These are phyloP conservation scores for Citrus reticulata DNA, from an alignment of 345 rosid species.

Conservation along the genomic window DNA sequence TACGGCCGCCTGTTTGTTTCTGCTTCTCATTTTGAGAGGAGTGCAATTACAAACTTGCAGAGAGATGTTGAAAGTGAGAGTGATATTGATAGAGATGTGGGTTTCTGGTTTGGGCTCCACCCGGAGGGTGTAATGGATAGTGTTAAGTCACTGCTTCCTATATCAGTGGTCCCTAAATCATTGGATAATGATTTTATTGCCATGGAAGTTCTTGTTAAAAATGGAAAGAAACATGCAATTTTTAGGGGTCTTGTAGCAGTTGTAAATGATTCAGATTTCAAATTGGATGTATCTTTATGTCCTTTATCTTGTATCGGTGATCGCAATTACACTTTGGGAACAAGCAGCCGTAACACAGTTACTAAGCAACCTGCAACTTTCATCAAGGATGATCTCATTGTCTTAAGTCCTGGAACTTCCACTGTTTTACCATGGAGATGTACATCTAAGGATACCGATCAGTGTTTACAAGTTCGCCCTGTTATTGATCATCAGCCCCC, in stretches of 20 bases:
- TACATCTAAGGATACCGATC: slow-evolving; percentile 59
- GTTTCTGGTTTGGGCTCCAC: slow-evolving; percentile 80
- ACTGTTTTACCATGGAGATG: slow-evolving; percentile 82
- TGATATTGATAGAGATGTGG: slow-evolving; percentile 55
- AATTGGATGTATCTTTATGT: slow-evolving; percentile 61
- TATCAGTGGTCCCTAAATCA: slow-evolving; percentile 73
- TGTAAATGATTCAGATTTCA: slow-evolving; percentile 80
- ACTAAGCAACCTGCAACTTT: slow-evolving; percentile 21
- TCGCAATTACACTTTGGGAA: slow-evolving; percentile 31
- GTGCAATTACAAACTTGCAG: slow-evolving; percentile 43
- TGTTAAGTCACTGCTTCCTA: slow-evolving; percentile 78
- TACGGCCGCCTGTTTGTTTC: slow-evolving; percentile 66
- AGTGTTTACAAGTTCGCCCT: slow-evolving; percentile 76
- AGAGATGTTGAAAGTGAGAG: slow-evolving; percentile 44
- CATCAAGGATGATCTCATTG: slow-evolving; percentile 22
- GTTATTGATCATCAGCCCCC: slow-evolving; percentile 41
- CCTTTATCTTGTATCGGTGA: slow-evolving; percentile 31
- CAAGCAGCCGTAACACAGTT: slow-evolving; percentile 35
- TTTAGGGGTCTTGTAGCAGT: slow-evolving; percentile 86
- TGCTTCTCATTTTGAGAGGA: slow-evolving; percentile 77
- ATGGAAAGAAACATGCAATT: slow-evolving; percentile 90
- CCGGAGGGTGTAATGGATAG: slow-evolving; percentile 75
- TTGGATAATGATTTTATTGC: slow-evolving; percentile 64
- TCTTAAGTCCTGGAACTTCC: slow-evolving; percentile 66
- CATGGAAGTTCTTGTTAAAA: slow-evolving; percentile 80